Conservation (phyloP, 2,329 filamentous ascomycete species). For the Bimuria novae-zelandiae region DNA sequence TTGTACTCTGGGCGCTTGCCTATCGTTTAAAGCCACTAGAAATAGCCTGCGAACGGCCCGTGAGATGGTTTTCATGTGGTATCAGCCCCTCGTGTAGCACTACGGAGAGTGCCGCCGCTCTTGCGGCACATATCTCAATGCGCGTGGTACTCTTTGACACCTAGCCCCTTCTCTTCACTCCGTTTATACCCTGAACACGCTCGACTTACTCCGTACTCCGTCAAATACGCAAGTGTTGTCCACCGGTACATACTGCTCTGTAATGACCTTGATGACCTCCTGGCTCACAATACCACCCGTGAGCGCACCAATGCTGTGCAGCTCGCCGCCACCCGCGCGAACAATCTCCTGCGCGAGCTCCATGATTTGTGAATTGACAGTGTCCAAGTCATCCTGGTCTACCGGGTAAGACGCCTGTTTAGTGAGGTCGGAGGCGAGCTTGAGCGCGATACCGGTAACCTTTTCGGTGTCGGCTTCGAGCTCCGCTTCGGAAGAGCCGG, state of each 20-base stretch:
- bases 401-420: constrained; percentile 47
- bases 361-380: constrained; percentile 41
- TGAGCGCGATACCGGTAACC: constrained; percentile 50
- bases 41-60: no score
- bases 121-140: neutral
- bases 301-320: constrained; percentile 89
- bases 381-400: constrained; percentile 49
- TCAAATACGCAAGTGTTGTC: constrained; percentile 69
- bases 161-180: neutral
- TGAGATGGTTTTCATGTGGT: no score
- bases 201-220: constrained; percentile 61
- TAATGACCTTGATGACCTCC: constrained; percentile 88
- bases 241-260: constrained; percentile 68
- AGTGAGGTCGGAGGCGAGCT: constrained; percentile 48
- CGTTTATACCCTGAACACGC: constrained; percentile 55
- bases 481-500: constrained; percentile 42
- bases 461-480: constrained; percentile 44
- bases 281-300: constrained; percentile 94
- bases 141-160: neutral
- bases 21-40: no score
- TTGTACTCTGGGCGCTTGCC: no score
- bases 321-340: constrained; percentile 78
- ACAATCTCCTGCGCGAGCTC: constrained; percentile 56
- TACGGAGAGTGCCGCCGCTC: no score
- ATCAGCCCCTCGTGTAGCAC: no score